Evolutionary conservation across 1,284 basidiomycete species (phyloP), one percentile per base, ranked within the genome.

Genomic region (Inonotus hispidus): DNA sequence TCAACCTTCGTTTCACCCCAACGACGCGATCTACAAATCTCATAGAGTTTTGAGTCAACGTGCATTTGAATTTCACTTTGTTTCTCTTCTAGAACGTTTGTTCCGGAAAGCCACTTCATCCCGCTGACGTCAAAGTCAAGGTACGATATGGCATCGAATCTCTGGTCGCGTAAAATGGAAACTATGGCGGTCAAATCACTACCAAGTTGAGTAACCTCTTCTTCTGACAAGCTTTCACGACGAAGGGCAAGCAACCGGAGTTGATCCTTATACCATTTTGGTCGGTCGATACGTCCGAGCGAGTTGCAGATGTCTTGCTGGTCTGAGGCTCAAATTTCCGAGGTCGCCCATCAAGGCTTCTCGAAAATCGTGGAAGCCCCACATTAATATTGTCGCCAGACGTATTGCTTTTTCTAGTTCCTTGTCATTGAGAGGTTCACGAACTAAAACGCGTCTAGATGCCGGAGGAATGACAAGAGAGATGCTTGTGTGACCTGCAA

Each of bases 311-410:
- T 49, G 55, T 4, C 52, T 52, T 13, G 56, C 32, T 3, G 38
- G 29, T 2, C 43, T n/a, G 23, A 63, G 50, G 19, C n/a, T 25
- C 8, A 59, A 27, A 13, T 11, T 14, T 13, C 59, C 61, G 19
- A 63, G 57, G 19, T 41, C 38, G 19, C 35, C 21, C 27, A 63
- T 41, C 1, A 52, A 39, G n/a, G 41, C 39, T 32, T 49, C 11
- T 32, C 29, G 49, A 5, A 62, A 45, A 1, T 37, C 38, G 3
- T 46, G 10, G 25, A 62, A 59, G 23, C 43, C 23, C 61, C 58
- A 63, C 57, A 45, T n/a, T n/a, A n/a, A n/a, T n/a, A n/a, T 63
- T n/a, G 35, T 41, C 29, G 61, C 57, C 10, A 63, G 53, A 5
- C n/a, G 25, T 3, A 63, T 35, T 8, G 49, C 58, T 13, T 32